Conservation (phyloP, 106 monocot species). For the Dendrobium chrysotoxum region DNA sequence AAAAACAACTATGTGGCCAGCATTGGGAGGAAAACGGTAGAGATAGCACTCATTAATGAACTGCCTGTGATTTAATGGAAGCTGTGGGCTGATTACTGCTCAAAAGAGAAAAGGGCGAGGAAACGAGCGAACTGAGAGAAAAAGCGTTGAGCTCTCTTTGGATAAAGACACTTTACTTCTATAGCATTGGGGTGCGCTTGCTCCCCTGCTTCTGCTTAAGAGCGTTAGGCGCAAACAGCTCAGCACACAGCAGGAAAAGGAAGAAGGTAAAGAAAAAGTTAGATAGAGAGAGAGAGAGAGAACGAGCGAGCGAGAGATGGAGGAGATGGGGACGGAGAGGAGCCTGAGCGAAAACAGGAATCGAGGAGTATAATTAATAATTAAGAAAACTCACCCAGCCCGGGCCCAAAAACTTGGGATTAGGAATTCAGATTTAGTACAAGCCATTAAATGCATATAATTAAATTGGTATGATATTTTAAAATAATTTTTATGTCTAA, state of each 20-base stretch:
- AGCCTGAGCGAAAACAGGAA: not conserved
- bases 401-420: too few species aligned
- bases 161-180: not conserved
- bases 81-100: not conserved
- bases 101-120: too few species aligned
- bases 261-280: not conserved
- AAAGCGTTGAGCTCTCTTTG: too few species aligned
- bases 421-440: too few species aligned
- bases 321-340: not conserved
- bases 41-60: conserved; percentile 1
- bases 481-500: too few species aligned
- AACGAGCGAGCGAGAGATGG: conserved; percentile 6
- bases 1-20: not conserved
- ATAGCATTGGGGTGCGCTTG: not conserved
- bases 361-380: not conserved
- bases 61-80: not conserved
- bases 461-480: too few species aligned
- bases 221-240: not conserved
- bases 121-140: too few species aligned
- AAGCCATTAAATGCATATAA: too few species aligned
- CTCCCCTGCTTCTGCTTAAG: not conserved
- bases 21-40: not conserved
- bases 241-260: not conserved
- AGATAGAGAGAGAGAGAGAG: conserved; percentile 15
- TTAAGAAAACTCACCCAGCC: too few species aligned